Evolutionary conservation across 768 basidiomycete species (phyloP).

Genomic region (Rhodocollybia butyracea): DNA sequence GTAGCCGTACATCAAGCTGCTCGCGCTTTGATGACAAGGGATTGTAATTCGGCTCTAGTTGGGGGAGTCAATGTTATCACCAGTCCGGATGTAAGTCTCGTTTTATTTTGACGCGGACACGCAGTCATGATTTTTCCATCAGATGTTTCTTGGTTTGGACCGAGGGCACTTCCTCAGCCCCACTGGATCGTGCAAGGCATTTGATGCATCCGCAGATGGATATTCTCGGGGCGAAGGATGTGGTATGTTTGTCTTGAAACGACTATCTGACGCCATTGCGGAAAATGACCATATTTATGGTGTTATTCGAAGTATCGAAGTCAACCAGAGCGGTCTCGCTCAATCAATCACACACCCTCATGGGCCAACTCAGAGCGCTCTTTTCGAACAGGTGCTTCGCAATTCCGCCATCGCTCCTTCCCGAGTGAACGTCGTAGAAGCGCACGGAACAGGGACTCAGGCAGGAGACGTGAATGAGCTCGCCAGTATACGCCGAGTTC

Average conservation of each 20-base stretch:
- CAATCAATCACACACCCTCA: conserved; percentile 76
- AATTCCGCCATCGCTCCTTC: conserved; percentile 40
- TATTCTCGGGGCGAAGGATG: conserved; percentile 73
- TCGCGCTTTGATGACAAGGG: conserved; percentile 57
- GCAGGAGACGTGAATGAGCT: conserved; percentile 69
- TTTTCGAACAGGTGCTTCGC: conserved; percentile 49
- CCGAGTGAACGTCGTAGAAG: conserved; percentile 63
- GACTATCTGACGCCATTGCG: conserved; percentile 57
- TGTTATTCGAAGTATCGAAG: conserved; percentile 65
- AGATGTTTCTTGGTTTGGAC: conserved; percentile 72
- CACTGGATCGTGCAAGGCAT: conserved; percentile 65
- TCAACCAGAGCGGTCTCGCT: conserved; percentile 68
- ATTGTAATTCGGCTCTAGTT: conserved; percentile 67
- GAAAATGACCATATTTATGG: conserved; percentile 70
- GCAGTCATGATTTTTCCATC: conserved; percentile 1
- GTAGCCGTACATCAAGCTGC: conserved; percentile 69
- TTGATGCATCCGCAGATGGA: conserved; percentile 71
- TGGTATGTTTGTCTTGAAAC: conserved; percentile 68
- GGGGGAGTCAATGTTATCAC: conserved; percentile 74
- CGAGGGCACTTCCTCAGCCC: conserved; percentile 66
- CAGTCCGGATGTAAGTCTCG: conserved; percentile 55
- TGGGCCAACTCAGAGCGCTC: conserved; percentile 50
- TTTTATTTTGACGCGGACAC: conserved; percentile 16
- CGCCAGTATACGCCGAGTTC: conserved; percentile 55
- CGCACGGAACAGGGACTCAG: conserved; percentile 73